Evolutionary conservation across 352 stramenopile species (phyloP), one percentile per base, ranked within the genome.

Genomic region (Globisporangium takayamanum): DNA sequence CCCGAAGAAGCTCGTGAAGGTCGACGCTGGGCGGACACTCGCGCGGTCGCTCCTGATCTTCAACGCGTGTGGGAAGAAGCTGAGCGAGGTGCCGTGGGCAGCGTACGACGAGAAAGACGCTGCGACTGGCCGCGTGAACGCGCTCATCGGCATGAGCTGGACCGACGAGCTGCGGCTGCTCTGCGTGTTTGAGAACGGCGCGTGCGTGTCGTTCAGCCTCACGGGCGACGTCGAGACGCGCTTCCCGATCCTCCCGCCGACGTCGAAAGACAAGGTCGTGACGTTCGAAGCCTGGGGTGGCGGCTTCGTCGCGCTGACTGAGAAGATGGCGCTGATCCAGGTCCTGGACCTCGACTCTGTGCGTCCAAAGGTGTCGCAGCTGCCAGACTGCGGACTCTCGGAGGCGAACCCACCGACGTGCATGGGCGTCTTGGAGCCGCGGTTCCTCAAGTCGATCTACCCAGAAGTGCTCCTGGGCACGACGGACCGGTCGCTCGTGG

Each of bases 391-490:
- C 47, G 82, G 82, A 1, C 73, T 92, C 2, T 87, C 82, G 18
- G 78, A 89, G 41, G 42, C 59, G 16, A 94, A 92, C 59, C 78
- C 80, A 33, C 84, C 84, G 22, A 94, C 84, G 47, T 92, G 84
- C 54, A 94, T 98, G 84, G 93, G 91, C 0, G 89, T 98, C n/a
- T 65, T 98, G 0, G 78, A 96, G 55, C 82, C 92, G 18, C 88
- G 88, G 18, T 95, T 96, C 62, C 87, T 96, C 39, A 89, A 94
- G 36, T 95, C 79, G 20, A 82, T 88, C 51, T 89, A 95, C 59
- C 91, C 93, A 0, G 94, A 98, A 70, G 84, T 98, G 7, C 85
- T 98, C n/a, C 70, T 98, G 7, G 92, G 89, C 10, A 97, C 92
- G 15, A 92, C 83, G 18, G 84, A 96, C 60, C 81, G 85, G 54